phyloP scores from a whole-genome alignment of 768 basidiomycete genomes.

The Collybiopsis confluens region DNA sequence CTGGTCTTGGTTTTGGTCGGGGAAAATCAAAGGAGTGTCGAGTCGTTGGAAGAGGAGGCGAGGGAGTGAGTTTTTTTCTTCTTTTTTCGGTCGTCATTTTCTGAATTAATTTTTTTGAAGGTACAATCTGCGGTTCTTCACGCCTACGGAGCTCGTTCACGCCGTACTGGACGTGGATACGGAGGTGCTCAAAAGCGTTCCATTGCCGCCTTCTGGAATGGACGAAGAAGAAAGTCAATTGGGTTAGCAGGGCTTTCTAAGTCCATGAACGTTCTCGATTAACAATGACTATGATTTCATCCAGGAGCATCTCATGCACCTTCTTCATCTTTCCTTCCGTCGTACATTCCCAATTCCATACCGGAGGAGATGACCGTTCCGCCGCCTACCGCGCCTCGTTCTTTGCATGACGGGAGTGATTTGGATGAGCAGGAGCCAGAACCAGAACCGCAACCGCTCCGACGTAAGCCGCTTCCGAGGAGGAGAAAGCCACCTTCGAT shows the following conservation, averaged over 20 bases:
- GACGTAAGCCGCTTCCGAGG: not conserved
- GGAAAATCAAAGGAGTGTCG: conserved; percentile 41
- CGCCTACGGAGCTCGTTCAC: conserved; percentile 45
- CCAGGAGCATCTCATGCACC: conserved; percentile 11
- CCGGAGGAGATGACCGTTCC: conserved; percentile 45
- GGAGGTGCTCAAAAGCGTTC: conserved; percentile 19
- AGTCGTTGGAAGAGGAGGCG: conserved; percentile 47
- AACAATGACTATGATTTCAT: conserved; percentile 1
- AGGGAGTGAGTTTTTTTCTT: conserved; percentile 34
- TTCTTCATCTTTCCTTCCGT: conserved; percentile 36
- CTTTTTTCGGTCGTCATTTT: not conserved
- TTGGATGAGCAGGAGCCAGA: too few species aligned
- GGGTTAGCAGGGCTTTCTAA: conserved; percentile 7
- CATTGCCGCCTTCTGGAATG: not conserved
- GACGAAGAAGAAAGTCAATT: conserved; percentile 9
- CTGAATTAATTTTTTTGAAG: conserved; percentile 17
- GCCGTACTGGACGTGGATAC: conserved; percentile 39
- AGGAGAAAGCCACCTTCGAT: not conserved
- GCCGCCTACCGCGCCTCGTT: conserved; percentile 23
- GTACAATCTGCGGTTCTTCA: conserved; percentile 38
- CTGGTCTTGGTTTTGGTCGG: conserved; percentile 50
- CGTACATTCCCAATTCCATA: conserved; percentile 49
- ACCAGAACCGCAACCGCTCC: not conserved
- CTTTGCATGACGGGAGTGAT: too few species aligned
- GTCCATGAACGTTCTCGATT: conserved; percentile 4